A percentile compares a stretch with the other conserved stretches of the same genome.
These are phyloP conservation scores for Leccinum pachyderme DNA, from an alignment of 1,284 basidiomycete genomes.

Conservation along the genomic window DNA sequence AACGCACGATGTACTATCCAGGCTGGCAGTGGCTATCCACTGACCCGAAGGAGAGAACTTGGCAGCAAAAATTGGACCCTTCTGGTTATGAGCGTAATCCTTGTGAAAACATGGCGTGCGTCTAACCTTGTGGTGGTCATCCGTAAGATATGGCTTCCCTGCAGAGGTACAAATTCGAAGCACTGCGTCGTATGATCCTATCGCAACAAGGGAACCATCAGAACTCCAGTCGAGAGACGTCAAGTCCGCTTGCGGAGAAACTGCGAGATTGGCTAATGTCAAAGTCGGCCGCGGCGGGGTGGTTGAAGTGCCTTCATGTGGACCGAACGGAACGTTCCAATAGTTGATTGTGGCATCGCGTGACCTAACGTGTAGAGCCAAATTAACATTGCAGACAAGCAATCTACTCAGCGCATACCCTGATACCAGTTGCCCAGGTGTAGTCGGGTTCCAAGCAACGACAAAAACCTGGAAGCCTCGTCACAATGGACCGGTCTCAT, in stretches of 20 bases:
- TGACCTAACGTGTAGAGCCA: slow-evolving; percentile 45
- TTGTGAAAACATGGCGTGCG: neutral
- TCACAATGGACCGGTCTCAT: slow-evolving; percentile 2
- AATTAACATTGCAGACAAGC: neutral
- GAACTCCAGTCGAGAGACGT: slow-evolving; percentile 74
- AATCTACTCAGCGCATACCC: slow-evolving; percentile 48
- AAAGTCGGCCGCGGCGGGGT: slow-evolving; percentile 37
- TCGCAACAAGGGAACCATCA: slow-evolving; percentile 68
- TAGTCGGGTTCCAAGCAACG: slow-evolving; percentile 74
- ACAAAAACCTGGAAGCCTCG: slow-evolving; percentile 64
- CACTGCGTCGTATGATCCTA: slow-evolving; percentile 71
- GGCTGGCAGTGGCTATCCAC: slow-evolving; percentile 68
- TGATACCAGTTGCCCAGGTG: slow-evolving; percentile 63
- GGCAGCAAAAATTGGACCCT: slow-evolving; percentile 76
- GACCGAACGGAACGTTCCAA: slow-evolving; percentile 63
- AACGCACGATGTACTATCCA: slow-evolving; percentile 72
- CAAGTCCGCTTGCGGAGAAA: slow-evolving; percentile 53
- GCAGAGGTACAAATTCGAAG: slow-evolving; percentile 60
- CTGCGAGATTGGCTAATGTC: slow-evolving; percentile 49
- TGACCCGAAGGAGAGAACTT: slow-evolving; percentile 69
- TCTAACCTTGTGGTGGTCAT: slow-evolving; percentile 62
- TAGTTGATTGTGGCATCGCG: slow-evolving; percentile 75
- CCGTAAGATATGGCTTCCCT: slow-evolving; percentile 59
- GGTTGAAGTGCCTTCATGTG: slow-evolving; percentile 28
- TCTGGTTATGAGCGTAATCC: slow-evolving; percentile 23